phyloP scores from a whole-genome alignment of 345 rosid species.

The Toxicodendron radicans region DNA sequence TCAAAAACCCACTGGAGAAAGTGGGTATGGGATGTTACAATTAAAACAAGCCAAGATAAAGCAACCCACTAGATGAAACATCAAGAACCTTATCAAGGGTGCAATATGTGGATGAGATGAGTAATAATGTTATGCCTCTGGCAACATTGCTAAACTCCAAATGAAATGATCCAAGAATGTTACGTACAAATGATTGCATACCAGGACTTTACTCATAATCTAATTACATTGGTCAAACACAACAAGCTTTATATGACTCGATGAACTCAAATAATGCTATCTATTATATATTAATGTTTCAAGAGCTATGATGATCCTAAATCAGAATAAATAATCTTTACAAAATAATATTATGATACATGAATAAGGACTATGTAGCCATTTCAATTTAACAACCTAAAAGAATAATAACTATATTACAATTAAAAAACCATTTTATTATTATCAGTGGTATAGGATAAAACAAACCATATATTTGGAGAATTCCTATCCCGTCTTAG shows the following conservation, averaged over 20 bases:
- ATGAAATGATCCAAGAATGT: not conserved
- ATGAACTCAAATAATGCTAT: not conserved
- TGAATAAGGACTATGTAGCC: not conserved
- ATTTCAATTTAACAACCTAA: not conserved
- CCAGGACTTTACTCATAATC: not conserved
- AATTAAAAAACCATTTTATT: conserved; percentile 1
- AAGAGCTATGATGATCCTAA: conserved; percentile 10
- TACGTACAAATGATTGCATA: not conserved
- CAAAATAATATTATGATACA: conserved; percentile 11
- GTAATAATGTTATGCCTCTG: not conserved
- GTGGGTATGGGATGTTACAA: too few species aligned
- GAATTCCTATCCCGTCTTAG: conserved; percentile 7
- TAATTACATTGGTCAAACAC: not conserved
- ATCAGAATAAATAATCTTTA: conserved; percentile 15
- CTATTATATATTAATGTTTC: not conserved
- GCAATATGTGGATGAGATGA: too few species aligned
- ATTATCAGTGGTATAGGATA: not conserved
- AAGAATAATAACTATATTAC: not conserved
- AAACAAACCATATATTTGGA: not conserved
- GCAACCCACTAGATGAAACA: too few species aligned
- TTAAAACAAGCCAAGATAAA: too few species aligned
- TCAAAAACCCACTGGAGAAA: too few species aligned
- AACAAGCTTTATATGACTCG: not conserved
- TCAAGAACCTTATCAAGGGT: too few species aligned
- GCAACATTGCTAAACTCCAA: not conserved